Percentiles rank a stretch among this genome's conserved stretches.
Conservation (phyloP, 371 early-diverging fungal genomes). For the Batrachochytrium dendrobatidis region DNA sequence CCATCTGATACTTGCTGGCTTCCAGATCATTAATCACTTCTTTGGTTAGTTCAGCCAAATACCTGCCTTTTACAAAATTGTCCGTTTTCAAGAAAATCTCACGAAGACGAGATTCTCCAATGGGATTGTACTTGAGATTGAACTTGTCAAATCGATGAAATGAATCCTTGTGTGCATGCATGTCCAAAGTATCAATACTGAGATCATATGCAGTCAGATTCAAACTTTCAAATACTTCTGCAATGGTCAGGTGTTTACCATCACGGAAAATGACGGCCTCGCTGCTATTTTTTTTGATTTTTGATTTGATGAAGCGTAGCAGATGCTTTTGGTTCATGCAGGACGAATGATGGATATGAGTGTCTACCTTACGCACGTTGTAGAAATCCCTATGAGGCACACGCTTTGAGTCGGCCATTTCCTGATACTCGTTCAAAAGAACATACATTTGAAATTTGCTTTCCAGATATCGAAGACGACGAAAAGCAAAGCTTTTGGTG, state of each 20-base stretch:
- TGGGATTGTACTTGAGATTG: conserved; percentile 95
- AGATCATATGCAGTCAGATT: conserved; percentile 94
- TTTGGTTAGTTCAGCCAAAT: conserved; percentile 93
- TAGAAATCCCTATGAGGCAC: conserved; percentile 97
- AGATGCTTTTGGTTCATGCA: conserved; percentile 99
- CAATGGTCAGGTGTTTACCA: conserved; percentile 40
- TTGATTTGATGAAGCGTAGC: conserved; percentile 94
- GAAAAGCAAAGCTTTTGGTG: conserved; percentile 89
- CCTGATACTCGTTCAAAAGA: conserved; percentile 86
- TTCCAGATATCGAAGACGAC: conserved; percentile 89
- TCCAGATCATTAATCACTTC: conserved; percentile 93
- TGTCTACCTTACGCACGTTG: conserved; percentile 98
- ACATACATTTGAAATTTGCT: conserved; percentile 92
- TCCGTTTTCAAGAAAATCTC: conserved; percentile 96
- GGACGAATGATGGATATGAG: conserved; percentile 94
- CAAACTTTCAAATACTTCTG: conserved; percentile 82
- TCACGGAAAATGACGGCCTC: conserved; percentile 50
- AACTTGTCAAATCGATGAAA: conserved; percentile 95
- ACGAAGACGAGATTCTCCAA: conserved; percentile 65
- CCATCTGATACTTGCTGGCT: conserved; percentile 92
- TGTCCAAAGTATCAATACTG: conserved; percentile 94
- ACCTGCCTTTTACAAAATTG: conserved; percentile 86
- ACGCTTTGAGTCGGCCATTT: conserved; percentile 86
- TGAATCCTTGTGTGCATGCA: conserved; percentile 76
- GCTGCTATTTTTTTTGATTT: conserved; percentile 76